These are phyloP conservation scores for Avena eriantha DNA, from an alignment of 176 grass and related monocot species.

Conservation along the genomic window DNA sequence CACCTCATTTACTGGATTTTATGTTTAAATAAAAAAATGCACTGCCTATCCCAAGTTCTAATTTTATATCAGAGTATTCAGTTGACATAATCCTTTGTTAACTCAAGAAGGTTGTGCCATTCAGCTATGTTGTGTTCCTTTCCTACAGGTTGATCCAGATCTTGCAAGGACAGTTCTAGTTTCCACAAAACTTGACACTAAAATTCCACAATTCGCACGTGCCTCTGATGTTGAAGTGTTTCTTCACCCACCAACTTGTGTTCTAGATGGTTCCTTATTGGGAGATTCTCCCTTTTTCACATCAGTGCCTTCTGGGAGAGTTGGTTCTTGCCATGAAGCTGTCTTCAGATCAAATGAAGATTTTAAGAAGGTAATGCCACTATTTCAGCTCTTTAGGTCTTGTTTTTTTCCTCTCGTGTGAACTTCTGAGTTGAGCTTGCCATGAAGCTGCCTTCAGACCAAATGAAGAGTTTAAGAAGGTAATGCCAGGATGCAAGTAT, in stretches of 20 bases:
- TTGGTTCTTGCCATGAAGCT: slow-evolving; percentile 82
- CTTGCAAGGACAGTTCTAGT: slow-evolving; percentile 93
- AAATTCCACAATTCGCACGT: slow-evolving; percentile 88
- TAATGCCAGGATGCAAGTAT: slow-evolving; percentile 25
- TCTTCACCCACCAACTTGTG: slow-evolving; percentile 76
- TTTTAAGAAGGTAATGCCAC: slow-evolving; percentile 76
- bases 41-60: neutral
- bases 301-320: slow-evolving; percentile 94
- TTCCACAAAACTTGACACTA: slow-evolving; percentile 94
- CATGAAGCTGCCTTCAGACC: slow-evolving; percentile 79
- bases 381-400: slow-evolving; percentile 1
- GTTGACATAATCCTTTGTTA: slow-evolving; percentile 5
- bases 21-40: slow-evolving; percentile 21
- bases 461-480: slow-evolving; percentile 96
- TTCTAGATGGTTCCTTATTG: slow-evolving; percentile 80
- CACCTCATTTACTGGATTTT: slow-evolving; percentile 1
- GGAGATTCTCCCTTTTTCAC: slow-evolving; percentile 93
- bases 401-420: slow-evolving; percentile 7
- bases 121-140: slow-evolving; percentile 31
- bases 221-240: slow-evolving; percentile 98
- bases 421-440: slow-evolving; percentile 33
- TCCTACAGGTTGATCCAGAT: slow-evolving; percentile 84
- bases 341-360: slow-evolving; percentile 90
- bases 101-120: neutral
- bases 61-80: neutral